These are phyloP conservation scores for Niveomyces coronatus DNA, from an alignment of 2,329 filamentous ascomycete species.

Conservation along the genomic window DNA sequence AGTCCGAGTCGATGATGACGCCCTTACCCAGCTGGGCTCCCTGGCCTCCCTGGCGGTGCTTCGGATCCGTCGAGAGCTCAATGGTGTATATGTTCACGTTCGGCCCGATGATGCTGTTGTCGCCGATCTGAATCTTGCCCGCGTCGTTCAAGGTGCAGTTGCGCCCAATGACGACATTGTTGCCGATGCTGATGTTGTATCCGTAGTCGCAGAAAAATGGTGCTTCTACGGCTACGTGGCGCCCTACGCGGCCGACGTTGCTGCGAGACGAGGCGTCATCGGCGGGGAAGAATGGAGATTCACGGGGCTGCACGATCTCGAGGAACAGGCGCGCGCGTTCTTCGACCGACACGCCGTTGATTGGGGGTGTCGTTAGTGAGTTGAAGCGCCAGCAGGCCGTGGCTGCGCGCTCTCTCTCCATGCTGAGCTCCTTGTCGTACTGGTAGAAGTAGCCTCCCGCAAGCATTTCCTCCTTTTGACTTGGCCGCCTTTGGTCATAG, in stretches of 20 bases:
- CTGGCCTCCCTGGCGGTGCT: constrained; percentile 61
- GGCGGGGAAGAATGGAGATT: constrained; percentile 45
- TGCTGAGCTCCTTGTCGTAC: constrained; percentile 64
- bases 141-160: constrained; percentile 83
- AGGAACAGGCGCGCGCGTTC: constrained; percentile 62
- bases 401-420: constrained; percentile 78
- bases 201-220: constrained; percentile 93
- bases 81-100: constrained; percentile 80
- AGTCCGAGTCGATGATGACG: constrained; percentile 76
- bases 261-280: constrained; percentile 40
- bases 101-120: constrained; percentile 66
- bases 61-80: constrained; percentile 61
- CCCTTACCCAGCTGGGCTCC: constrained; percentile 60
- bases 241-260: constrained; percentile 55
- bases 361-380: constrained; percentile 61
- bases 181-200: constrained; percentile 84
- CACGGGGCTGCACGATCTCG: constrained; percentile 57
- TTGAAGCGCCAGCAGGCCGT: constrained; percentile 80
- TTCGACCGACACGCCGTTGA: constrained; percentile 56
- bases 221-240: constrained; percentile 67
- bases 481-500: constrained; percentile 34
- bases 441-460: constrained; percentile 68
- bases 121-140: constrained; percentile 71
- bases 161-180: constrained; percentile 72
- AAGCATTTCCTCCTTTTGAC: constrained; percentile 88